Evolutionary conservation across 1,284 basidiomycete species (phyloP), one percentile per base, ranked within the genome.

Genomic region (Amylostereum chailletii): DNA sequence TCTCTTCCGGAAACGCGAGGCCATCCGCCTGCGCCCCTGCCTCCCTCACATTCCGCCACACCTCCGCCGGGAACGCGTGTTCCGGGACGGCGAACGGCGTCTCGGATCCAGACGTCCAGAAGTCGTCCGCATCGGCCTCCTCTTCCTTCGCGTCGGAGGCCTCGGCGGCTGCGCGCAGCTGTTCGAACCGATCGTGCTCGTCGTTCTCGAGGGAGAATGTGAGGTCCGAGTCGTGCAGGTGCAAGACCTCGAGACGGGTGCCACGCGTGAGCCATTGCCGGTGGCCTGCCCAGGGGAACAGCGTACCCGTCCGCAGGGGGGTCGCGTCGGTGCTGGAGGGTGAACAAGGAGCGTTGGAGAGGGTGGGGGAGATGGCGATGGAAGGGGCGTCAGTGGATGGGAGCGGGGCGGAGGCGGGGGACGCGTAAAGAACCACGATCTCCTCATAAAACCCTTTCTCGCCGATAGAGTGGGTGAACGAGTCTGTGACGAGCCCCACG

Each of bases 1-100:
- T 39, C 47, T 49, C 42, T 1, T 44, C 45, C 2, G 53, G 46
- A 45, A 59, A 62, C 27, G 50, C 46, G 31, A 37, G 31, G 7
- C 59, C 58, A 47, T 62, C 56, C 37, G 49, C 50, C 30, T 50
- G 44, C 43, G 27, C 9, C 29, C 54, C 44, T 6, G 53, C 57
- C 33, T 55, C 57, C 31, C 58, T 34, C 39, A 62, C 54, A 49
- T 62, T 57, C 45, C 55, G 51, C 61, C 61, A 62, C 5, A 62
- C 52, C 6, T 52, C 49, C 10, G 55, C 60, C 9, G 58, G 61
- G 1, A 60, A 32, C 27, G 53, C 33, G 33, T 49, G 41, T n/a
- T 36, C 34, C 32, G 55, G 45, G 11, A 56, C 54, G n/a, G 19
- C 19, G 19, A 19, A 19, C 19, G 19, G 19, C 19, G 19, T 19